Evolutionary conservation across 2,329 filamentous ascomycete species (phyloP).

Genomic region (Claviceps citrina): DNA sequence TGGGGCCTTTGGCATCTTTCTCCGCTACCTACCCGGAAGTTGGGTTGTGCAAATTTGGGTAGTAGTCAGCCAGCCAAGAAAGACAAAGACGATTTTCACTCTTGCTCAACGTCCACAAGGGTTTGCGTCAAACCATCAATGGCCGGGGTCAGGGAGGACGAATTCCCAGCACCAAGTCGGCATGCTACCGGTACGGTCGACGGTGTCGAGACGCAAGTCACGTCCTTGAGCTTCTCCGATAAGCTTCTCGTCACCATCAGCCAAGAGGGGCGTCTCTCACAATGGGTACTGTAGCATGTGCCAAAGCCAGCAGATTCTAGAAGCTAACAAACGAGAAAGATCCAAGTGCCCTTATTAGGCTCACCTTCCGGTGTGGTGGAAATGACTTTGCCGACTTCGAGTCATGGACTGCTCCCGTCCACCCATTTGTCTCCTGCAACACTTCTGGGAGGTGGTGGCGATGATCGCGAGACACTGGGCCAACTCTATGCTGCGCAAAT

Average conservation of each 20-base stretch:
- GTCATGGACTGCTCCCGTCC: conserved; percentile 49
- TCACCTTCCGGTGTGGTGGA: conserved; percentile 49
- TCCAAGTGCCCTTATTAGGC: conserved; percentile 63
- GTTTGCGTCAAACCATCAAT: conserved; percentile 9
- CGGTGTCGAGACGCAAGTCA: conserved; percentile 55
- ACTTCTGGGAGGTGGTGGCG: conserved; percentile 66
- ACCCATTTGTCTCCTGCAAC: conserved; percentile 75
- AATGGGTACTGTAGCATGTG: conserved; percentile 54
- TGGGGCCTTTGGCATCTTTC: background rate
- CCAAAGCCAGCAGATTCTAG: background rate
- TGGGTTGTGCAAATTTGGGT: too few relatives aligned
- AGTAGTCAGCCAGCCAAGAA: background rate
- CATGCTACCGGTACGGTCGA: conserved; percentile 47
- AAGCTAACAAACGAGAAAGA: conserved; percentile 26
- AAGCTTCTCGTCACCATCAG: conserved; percentile 82
- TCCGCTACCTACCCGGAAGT: background rate
- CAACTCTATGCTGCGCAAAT: conserved; percentile 85
- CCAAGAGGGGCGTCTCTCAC: conserved; percentile 69
- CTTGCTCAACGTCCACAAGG: conserved; percentile 3
- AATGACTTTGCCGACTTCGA: conserved; percentile 35
- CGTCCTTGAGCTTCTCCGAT: conserved; percentile 63
- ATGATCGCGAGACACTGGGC: conserved; percentile 66
- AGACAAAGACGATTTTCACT: background rate
- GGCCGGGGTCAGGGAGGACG: conserved; percentile 29
- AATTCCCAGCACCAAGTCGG: conserved; percentile 54